Base-by-base conservation (phyloP, 2,329 filamentous ascomycete species). In the Apiospora hydei region DNA sequence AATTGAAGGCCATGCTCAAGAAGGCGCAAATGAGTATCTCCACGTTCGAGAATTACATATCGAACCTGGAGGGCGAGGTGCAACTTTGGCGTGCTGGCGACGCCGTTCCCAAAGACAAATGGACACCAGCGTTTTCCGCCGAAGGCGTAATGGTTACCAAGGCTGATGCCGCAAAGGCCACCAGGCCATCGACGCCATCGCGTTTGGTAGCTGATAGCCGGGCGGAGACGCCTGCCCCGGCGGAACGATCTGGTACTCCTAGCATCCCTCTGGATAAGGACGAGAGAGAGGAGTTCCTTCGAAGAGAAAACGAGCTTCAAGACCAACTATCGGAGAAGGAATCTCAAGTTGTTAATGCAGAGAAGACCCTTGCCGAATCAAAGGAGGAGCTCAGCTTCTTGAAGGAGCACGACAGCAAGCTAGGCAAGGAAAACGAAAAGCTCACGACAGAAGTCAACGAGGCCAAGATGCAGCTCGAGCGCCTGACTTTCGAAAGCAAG, bases 241-340 rank as follows among this genome's bases (percentile, higher is more conserved):
- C 95, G 10, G 96, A 98, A 75, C 91, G 96, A 67, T 91, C 95
- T 21, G 93, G 92, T 69, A 98, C 96, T 16, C 96, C 96, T 3
- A 95, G 93, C 79, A 86, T 98, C 76, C 90, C 94, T 51, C 86
- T 98, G 73, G 96, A 99, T 71, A 98, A 97, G 84, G 96, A 99
- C 77, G 96, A 99, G 84, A 92, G 95, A 73, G 96, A 99, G 78
- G 96, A 99, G 81, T 99, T 98, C 79, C 83, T 99, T 75, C 90
- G 94, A 78, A 91, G 96, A 71, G 96, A 99, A 82, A 99, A 99
- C 78, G 96, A 99, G 81, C 88, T 99, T 57, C 96, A 98, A 81
- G 96, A 99, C 80, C 96, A 98, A 84, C 89, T 99, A 70, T 92
- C 96, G 1, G 96, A 99, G 83, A 96, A 92, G 83, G 96, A 99